Evolutionary conservation across 2,329 filamentous ascomycete species (phyloP).

Genomic region (Fusarium sp.): DNA sequence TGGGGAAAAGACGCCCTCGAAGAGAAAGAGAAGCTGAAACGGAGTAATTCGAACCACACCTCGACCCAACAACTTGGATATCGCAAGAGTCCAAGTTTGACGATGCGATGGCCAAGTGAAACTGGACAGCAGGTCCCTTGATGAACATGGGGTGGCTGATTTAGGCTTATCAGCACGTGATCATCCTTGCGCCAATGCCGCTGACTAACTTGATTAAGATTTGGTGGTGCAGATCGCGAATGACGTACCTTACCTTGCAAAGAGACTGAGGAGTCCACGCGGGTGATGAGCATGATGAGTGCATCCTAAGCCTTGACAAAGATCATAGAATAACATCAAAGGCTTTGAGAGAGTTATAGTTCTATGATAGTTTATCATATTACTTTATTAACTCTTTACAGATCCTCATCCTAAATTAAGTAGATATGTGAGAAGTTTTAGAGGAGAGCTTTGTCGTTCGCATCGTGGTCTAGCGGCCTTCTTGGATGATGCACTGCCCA

Average conservation of each 20-base stretch:
- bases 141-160: constrained; percentile 26
- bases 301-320: background rate
- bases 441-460: background rate
- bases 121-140: constrained; percentile 36
- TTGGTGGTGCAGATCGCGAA: background rate
- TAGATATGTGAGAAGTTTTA: background rate
- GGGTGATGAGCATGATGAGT: background rate
- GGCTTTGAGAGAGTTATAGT: background rate
- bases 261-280: background rate
- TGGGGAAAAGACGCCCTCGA: background rate
- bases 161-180: constrained; percentile 42
- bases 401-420: background rate
- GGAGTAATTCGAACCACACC: constrained; percentile 17
- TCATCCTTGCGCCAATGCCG: background rate
- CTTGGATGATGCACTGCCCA: background rate
- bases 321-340: background rate
- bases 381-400: background rate
- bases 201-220: background rate
- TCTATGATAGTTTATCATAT: background rate
- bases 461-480: background rate
- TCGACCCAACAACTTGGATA: constrained; percentile 29
- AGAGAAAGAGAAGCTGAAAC: background rate
- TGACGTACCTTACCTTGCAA: background rate
- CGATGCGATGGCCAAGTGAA: constrained; percentile 29
- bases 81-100: constrained; percentile 12